A percentile compares a stretch with the other conserved stretches of the same genome.
These are phyloP conservation scores for Excoecaria agallocha DNA, from an alignment of 345 rosid species.

Conservation along the genomic window DNA sequence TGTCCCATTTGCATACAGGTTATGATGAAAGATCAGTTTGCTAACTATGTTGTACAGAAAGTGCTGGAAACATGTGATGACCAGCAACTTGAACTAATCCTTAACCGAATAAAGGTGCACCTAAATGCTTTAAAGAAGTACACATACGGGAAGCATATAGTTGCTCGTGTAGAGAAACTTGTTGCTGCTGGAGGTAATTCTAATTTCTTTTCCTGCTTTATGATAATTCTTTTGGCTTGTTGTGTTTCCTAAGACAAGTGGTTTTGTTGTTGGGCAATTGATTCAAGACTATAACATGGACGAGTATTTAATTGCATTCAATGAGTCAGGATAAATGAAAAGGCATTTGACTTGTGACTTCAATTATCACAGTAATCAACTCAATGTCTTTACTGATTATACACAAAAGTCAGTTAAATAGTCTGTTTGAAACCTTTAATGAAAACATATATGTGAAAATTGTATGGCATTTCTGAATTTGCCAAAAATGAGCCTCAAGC, in stretches of 20 bases:
- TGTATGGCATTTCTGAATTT: background rate
- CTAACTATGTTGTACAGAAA: conserved; percentile 96
- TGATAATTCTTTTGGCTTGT: background rate
- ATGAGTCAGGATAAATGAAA: background rate
- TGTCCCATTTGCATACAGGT: conserved; percentile 43
- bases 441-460: background rate
- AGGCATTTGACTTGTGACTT: conserved; percentile 6
- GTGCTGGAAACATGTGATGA: conserved; percentile 96
- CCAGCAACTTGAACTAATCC: conserved; percentile 78
- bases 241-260: no score
- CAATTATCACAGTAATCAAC: conserved; percentile 2
- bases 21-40: conserved; percentile 99
- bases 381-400: background rate
- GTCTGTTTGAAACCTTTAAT: background rate
- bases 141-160: conserved; percentile 95
- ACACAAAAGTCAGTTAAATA: background rate
- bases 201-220: background rate
- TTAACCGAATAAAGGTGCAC: conserved; percentile 83
- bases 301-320: background rate
- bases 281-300: background rate
- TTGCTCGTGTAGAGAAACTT: conserved; percentile 94
- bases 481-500: background rate
- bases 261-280: background rate
- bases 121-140: conserved; percentile 85
- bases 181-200: conserved; percentile 90